Evolutionary conservation across 2,329 filamentous ascomycete species (phyloP), one percentile per base, ranked within the genome.

Genomic region (Colletotrichum lentis): DNA sequence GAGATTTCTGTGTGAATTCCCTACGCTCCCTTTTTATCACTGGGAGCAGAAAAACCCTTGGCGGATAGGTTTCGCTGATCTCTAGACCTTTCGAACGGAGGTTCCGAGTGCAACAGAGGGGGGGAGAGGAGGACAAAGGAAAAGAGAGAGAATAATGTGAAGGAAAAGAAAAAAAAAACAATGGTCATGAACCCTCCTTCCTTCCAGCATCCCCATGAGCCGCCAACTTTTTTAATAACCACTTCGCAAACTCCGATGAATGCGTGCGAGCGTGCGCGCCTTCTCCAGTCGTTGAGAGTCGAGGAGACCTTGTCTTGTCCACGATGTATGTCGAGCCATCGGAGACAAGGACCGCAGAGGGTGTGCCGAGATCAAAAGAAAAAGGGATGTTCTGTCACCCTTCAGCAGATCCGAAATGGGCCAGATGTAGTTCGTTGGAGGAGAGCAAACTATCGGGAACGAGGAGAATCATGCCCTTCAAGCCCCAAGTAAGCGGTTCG

Each of bases 231-330:
- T 69, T 63, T 69, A 57, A 57, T 63, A 58, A 69, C 66, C 66
- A 69, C 63, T 68, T 67, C 67, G 58, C 63, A 68, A 69, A 69
- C 67, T 69, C 67, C 67, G 63, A 69, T 68, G 67, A 69, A 69
- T 69, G 67, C 67, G 63, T 69, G 63, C 67, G 57, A 67, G 52
- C 63, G n/a, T 44, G 64, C 63, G 58, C 67, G 57, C 67, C 64
- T 69, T 67, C 67, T 69, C 67, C 64, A 53, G 67, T 67, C 67
- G 63, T 57, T 67, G 64, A 58, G 52, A 67, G 66, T 56, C 62
- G 65, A 52, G 54, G 54, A 69, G 66, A 69, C 62, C n/a, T 50
- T 43, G 20, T 24, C 49, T 68, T 59, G 62, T 55, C 37, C 44
- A 2, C 2, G 18, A 60, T 61, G 41, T 22, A 47, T 61, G 49